phyloP scores from a whole-genome alignment of 805 yeast genomes.

The Candida maltosa region DNA sequence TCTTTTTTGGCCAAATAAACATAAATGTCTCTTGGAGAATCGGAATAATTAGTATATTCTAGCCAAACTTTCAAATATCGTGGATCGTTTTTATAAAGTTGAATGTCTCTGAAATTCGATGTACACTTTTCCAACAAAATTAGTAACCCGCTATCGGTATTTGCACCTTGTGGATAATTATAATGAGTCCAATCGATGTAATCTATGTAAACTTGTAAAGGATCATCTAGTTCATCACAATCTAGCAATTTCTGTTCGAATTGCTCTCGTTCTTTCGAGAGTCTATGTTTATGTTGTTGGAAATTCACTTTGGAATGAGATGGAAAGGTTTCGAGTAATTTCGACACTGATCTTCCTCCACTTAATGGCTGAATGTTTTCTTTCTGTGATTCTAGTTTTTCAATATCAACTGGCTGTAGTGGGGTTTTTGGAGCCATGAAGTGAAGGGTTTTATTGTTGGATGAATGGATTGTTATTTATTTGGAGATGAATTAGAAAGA shows the following conservation, averaged over 20 bases:
- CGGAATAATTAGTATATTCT: conserved; percentile 65
- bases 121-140: conserved; percentile 69
- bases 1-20: conserved; percentile 65
- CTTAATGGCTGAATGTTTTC: conserved; percentile 69
- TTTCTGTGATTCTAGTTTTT: conserved; percentile 48
- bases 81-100: conserved; percentile 76
- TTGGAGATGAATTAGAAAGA: too few relatives aligned
- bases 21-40: conserved; percentile 68
- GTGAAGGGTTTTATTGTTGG: too few relatives aligned
- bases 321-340: conserved; percentile 46
- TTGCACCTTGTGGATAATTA: conserved; percentile 59
- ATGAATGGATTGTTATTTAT: background rate
- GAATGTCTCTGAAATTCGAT: conserved; percentile 58
- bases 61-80: conserved; percentile 81
- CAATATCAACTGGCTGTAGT: too few relatives aligned
- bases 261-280: conserved; percentile 33
- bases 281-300: conserved; percentile 22
- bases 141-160: conserved; percentile 63
- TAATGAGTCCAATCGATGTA: conserved; percentile 72
- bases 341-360: conserved; percentile 67
- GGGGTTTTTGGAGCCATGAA: too few relatives aligned
- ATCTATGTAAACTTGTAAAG: conserved; percentile 70
- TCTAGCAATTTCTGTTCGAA: conserved; percentile 50
- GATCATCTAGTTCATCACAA: conserved; percentile 74
- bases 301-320: conserved; percentile 2